A percentile compares a stretch with the other conserved stretches of the same genome.
Evolutionary conservation across 257 asterid genomes (phyloP).

Genomic region (Penstemon barbatus): DNA sequence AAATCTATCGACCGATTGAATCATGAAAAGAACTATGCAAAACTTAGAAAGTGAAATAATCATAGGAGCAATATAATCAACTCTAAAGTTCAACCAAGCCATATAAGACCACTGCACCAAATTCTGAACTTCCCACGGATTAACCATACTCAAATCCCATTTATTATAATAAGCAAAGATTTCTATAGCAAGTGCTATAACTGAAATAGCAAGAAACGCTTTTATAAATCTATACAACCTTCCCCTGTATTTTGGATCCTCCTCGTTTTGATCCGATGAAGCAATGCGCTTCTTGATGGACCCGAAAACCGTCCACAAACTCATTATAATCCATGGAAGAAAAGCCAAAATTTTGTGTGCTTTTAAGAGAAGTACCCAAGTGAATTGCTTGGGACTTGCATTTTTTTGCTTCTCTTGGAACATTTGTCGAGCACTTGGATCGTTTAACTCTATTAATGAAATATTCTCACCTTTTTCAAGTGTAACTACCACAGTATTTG

Average conservation of each 20-base stretch:
- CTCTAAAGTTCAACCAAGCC: slow-evolving; percentile 74
- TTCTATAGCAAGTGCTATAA: slow-evolving; percentile 64
- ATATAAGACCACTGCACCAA: slow-evolving; percentile 65
- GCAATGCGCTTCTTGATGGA: slow-evolving; percentile 72
- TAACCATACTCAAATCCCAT: slow-evolving; percentile 68
- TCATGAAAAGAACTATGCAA: slow-evolving; percentile 79
- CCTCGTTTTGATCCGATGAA: slow-evolving; percentile 60
- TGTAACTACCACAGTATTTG: slow-evolving; percentile 69
- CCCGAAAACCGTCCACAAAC: slow-evolving; percentile 38
- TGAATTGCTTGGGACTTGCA: slow-evolving; percentile 65
- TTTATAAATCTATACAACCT: slow-evolving; percentile 64
- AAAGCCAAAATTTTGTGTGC: slow-evolving; percentile 59
- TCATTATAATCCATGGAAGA: slow-evolving; percentile 61
- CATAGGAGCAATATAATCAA: slow-evolving; percentile 69
- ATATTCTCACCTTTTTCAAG: slow-evolving; percentile 62
- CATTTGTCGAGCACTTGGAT: slow-evolving; percentile 31
- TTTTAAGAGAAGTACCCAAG: slow-evolving; percentile 63
- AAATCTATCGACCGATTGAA: slow-evolving; percentile 74
- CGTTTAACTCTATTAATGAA: slow-evolving; percentile 51
- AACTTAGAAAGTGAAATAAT: slow-evolving; percentile 59
- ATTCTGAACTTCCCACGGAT: slow-evolving; percentile 73
- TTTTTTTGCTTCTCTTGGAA: slow-evolving; percentile 64
- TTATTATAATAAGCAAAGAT: slow-evolving; percentile 60
- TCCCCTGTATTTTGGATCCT: slow-evolving; percentile 70
- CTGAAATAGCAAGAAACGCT: slow-evolving; percentile 64